Evolutionary conservation across 2,329 filamentous ascomycete species (phyloP).

Genomic region (Colletotrichum sp.): DNA sequence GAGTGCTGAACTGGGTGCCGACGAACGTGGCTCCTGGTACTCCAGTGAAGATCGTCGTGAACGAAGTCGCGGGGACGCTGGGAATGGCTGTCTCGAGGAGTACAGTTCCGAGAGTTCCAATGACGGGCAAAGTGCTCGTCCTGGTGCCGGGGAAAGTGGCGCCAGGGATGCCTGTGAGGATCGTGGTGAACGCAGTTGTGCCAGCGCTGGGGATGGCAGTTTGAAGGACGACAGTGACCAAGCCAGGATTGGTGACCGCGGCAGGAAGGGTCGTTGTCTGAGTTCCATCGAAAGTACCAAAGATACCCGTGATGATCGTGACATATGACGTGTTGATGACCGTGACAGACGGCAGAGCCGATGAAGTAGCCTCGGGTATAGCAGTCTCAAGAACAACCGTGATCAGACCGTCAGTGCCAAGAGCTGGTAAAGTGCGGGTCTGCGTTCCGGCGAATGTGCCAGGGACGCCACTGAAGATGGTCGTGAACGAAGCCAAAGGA

Average conservation of each 20-base stretch:
- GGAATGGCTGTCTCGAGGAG: background rate
- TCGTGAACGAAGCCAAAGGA: background rate
- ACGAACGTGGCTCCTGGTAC: background rate
- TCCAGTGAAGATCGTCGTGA: conserved; percentile 1
- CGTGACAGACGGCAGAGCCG: background rate
- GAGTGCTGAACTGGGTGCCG: background rate
- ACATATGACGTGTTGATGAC: background rate
- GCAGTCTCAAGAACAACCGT: conserved; percentile 5
- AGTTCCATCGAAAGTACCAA: background rate
- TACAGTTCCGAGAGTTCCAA: background rate
- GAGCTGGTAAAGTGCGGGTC: background rate
- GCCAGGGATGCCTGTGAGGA: background rate
- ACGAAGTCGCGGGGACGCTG: background rate
- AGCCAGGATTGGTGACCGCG: background rate
- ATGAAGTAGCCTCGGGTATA: background rate
- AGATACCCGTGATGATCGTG: conserved; percentile 1
- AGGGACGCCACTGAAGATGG: background rate
- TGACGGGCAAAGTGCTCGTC: background rate
- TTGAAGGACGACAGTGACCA: conserved; percentile 3
- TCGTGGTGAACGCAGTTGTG: background rate
- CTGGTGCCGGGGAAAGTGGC: background rate
- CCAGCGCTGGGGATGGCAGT: background rate
- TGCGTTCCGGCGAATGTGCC: background rate
- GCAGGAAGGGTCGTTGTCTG: conserved; percentile 4
- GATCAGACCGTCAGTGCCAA: background rate